phyloP scores from a whole-genome alignment of 2,329 filamentous ascomycete species.

The Pyrenochaeta sp. region DNA sequence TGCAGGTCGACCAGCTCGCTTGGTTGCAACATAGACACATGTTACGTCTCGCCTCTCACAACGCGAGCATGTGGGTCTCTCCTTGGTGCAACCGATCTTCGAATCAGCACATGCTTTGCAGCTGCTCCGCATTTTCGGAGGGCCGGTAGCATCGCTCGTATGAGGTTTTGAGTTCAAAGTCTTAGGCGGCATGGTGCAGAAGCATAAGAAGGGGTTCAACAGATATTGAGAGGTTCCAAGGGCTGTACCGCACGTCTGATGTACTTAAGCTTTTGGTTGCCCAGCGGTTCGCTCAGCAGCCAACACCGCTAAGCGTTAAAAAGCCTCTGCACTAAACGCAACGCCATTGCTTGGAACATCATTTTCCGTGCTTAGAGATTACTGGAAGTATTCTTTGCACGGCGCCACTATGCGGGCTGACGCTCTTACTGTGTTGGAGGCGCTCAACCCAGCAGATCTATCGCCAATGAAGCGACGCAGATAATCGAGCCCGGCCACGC shows the following conservation, averaged over 20 bases:
- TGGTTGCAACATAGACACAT: constrained; percentile 9
- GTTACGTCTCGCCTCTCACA: constrained; percentile 11
- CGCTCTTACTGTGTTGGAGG: background rate
- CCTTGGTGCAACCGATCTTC: constrained; percentile 13
- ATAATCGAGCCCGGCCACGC: background rate
- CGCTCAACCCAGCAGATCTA: background rate
- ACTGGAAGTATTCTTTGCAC: background rate
- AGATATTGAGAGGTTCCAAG: background rate
- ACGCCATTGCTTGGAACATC: background rate
- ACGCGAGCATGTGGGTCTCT: constrained; percentile 10
- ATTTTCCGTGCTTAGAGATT: background rate
- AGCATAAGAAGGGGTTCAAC: background rate
- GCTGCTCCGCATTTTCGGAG: constrained; percentile 12
- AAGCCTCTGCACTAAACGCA: background rate
- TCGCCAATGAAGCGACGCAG: background rate
- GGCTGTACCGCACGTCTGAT: background rate
- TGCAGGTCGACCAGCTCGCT: constrained; percentile 6
- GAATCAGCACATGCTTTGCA: constrained; percentile 13
- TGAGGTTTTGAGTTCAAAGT: background rate
- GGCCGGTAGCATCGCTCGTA: constrained; percentile 1
- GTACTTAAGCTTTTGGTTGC: background rate
- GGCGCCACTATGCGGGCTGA: background rate
- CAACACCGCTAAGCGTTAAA: background rate
- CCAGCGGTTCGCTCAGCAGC: background rate
- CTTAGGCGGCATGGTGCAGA: background rate